Percentiles rank a stretch among this genome's conserved stretches.
These are phyloP conservation scores for Nicotiana otophora DNA, from an alignment of 257 asterid genomes.

Conservation along the genomic window DNA sequence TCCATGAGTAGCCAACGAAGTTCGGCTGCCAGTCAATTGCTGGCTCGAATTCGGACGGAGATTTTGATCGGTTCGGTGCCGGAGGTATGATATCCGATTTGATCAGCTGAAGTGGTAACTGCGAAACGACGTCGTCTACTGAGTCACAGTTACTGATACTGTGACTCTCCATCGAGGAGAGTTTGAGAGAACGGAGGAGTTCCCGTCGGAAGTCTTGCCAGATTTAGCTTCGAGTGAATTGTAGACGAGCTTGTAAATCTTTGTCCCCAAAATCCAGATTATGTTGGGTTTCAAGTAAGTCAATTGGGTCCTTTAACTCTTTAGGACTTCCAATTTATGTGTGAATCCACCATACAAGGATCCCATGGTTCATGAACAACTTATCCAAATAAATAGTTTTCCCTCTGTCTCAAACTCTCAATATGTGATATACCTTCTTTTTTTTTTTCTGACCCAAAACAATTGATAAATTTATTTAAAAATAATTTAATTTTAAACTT, in stretches of 20 bases:
- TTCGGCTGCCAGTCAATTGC: conserved; percentile 63
- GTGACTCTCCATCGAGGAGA: conserved; percentile 12
- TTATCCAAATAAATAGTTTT: too few species aligned
- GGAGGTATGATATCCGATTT: conserved; percentile 73
- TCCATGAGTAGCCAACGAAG: conserved; percentile 81
- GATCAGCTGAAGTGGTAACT: conserved; percentile 63
- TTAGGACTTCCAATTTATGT: neutral
- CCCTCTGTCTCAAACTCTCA: too few species aligned
- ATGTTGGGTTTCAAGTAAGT: neutral
- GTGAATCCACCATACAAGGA: neutral
- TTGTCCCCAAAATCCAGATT: neutral
- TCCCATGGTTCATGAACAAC: too few species aligned
- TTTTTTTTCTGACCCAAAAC: too few species aligned
- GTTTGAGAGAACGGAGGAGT: conserved; percentile 2
- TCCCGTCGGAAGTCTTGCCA: neutral
- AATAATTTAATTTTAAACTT: too few species aligned
- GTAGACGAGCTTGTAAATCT: neutral
- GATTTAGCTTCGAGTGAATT: neutral
- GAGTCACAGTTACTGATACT: neutral
- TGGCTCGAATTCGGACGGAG: conserved; percentile 36
- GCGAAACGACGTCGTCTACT: conserved; percentile 25
- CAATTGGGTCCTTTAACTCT: neutral
- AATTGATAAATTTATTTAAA: too few species aligned
- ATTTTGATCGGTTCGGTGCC: conserved; percentile 45
- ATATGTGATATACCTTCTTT: too few species aligned